phyloP scores from a whole-genome alignment of 345 rosid genomes.

The Acer campestre region DNA sequence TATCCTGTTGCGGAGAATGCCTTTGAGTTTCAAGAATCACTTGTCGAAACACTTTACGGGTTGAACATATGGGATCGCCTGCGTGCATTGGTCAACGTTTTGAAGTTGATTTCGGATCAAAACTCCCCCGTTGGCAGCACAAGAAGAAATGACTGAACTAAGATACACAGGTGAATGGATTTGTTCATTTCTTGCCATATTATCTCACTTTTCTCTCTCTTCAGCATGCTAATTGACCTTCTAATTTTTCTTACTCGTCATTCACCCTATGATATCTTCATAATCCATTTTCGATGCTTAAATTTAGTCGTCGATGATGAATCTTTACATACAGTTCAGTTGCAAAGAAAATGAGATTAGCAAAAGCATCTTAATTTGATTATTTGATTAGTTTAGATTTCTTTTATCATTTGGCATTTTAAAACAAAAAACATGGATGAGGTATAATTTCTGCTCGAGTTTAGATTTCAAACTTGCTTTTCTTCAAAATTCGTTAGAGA shows the following conservation, averaged over 20 bases:
- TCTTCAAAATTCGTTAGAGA: not conserved
- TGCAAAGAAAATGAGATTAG: not conserved
- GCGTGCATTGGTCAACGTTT: conserved; percentile 68
- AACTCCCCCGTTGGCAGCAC: conserved; percentile 37
- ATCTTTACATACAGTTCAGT: no score
- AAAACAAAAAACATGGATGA: not conserved
- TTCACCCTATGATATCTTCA: not conserved
- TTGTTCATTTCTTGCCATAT: not conserved
- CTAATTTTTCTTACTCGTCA: not conserved
- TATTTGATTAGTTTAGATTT: no score
- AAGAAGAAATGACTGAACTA: conserved; percentile 50
- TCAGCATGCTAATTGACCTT: not conserved
- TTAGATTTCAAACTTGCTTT: not conserved
- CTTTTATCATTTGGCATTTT: no score
- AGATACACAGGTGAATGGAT: not conserved
- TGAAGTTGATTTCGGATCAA: conserved; percentile 76
- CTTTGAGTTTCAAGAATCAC: conserved; percentile 83
- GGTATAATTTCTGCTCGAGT: not conserved
- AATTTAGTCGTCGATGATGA: no score
- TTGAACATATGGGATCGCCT: conserved; percentile 87
- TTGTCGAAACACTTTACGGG: conserved; percentile 84
- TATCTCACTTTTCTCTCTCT: not conserved
- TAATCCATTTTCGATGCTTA: not conserved
- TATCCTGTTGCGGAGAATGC: conserved; percentile 89
- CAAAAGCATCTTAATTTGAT: not conserved